These are phyloP conservation scores for Leccinellum luteum DNA, from an alignment of 768 basidiomycete species.

Conservation along the genomic window DNA sequence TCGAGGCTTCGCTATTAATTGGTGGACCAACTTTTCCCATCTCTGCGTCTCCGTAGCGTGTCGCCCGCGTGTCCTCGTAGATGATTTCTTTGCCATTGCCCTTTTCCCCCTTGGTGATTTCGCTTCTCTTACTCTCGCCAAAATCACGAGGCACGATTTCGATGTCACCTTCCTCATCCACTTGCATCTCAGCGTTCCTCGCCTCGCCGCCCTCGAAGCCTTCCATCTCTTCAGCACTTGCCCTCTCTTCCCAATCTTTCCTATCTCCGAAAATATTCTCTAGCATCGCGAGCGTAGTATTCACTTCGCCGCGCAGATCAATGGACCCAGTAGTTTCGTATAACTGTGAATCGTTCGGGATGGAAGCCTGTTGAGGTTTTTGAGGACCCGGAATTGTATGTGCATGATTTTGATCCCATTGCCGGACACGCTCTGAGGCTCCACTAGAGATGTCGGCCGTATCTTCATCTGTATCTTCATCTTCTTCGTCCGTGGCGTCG, in stretches of 20 bases:
- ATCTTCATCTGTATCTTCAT: neutral
- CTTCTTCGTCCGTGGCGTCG: neutral
- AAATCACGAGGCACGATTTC: conserved; percentile 16
- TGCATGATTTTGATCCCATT: neutral
- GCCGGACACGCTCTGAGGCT: neutral
- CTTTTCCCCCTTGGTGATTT: neutral
- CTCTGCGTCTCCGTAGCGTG: conserved; percentile 8
- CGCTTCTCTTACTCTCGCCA: neutral
- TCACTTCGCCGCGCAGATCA: conserved; percentile 14
- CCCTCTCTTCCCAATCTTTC: conserved; percentile 59
- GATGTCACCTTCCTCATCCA: conserved; percentile 27
- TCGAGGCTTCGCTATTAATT: neutral
- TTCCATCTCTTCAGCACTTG: conserved; percentile 58
- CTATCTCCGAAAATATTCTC: conserved; percentile 51
- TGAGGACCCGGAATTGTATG: neutral
- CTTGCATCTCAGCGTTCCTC: neutral
- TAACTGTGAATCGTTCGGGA: neutral
- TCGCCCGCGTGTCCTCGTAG: conserved; percentile 1
- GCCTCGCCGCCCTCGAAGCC: conserved; percentile 21
- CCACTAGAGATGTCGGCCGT: neutral
- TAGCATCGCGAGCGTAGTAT: conserved; percentile 36
- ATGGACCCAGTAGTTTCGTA: neutral
- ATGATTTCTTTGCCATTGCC: conserved; percentile 31
- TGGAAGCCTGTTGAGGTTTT: neutral
- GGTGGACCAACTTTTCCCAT: conserved; percentile 7